phyloP scores from a whole-genome alignment of 2,329 filamentous ascomycete species.

The Pleurostoma richardsiae region DNA sequence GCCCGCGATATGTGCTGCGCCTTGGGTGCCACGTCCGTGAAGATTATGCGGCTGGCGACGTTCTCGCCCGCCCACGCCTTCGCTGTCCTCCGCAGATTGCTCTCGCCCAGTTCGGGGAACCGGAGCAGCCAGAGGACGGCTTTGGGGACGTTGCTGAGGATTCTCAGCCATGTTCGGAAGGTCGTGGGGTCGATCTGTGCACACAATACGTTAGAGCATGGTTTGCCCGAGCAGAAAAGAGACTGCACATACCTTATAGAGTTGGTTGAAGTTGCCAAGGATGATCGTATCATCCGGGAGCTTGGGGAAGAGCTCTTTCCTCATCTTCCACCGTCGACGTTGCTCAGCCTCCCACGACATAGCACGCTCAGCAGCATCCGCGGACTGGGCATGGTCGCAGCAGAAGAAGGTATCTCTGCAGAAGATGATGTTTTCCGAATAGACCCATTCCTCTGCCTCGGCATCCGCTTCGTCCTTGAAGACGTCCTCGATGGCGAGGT shows the following conservation, averaged over 20 bases:
- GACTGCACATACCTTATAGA: slow-evolving; percentile 75
- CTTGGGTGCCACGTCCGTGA: slow-evolving; percentile 96
- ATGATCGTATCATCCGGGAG: slow-evolving; percentile 82
- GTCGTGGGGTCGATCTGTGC: slow-evolving; percentile 89
- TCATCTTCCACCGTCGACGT: slow-evolving; percentile 80
- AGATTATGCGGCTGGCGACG: slow-evolving; percentile 82
- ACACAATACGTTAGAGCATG: slow-evolving; percentile 1
- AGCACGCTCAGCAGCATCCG: slow-evolving; percentile 61
- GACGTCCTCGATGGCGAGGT: slow-evolving; percentile 67
- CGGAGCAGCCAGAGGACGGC: slow-evolving; percentile 93
- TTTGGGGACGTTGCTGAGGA: slow-evolving; percentile 78
- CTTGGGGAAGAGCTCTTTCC: slow-evolving; percentile 82
- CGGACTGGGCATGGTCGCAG: slow-evolving; percentile 92
- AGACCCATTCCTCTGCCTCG: slow-evolving; percentile 78
- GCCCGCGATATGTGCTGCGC: slow-evolving; percentile 89
- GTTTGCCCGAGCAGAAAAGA: background rate
- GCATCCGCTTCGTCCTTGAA: slow-evolving; percentile 62
- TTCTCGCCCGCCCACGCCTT: slow-evolving; percentile 77
- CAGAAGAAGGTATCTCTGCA: slow-evolving; percentile 96
- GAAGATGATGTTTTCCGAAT: slow-evolving; percentile 94
- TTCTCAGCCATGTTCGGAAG: slow-evolving; percentile 92
- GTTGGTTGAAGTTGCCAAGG: slow-evolving; percentile 95
- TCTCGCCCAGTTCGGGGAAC: slow-evolving; percentile 90
- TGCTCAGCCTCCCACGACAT: slow-evolving; percentile 84
- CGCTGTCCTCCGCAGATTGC: slow-evolving; percentile 76